Evolutionary conservation across 805 yeast genomes (phyloP).

Genomic region (Zygosaccharomyces bailii): DNA sequence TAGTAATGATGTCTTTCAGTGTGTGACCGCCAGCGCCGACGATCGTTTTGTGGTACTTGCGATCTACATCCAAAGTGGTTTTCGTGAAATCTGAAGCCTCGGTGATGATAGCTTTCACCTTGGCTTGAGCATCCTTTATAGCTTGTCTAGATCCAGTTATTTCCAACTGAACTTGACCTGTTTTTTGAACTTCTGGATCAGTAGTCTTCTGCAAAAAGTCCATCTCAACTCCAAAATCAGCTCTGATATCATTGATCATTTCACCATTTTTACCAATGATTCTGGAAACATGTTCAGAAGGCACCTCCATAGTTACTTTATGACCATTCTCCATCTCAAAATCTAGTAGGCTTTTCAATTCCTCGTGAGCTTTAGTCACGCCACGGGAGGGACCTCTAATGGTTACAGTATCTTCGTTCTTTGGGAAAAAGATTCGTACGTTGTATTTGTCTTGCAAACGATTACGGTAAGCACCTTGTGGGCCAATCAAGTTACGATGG

Average conservation of each 20-base stretch:
- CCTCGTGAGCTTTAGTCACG: conserved; percentile 78
- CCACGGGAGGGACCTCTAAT: conserved; percentile 90
- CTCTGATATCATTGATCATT: conserved; percentile 73
- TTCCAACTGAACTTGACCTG: conserved; percentile 58
- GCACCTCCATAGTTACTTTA: conserved; percentile 59
- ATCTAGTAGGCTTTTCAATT: conserved; percentile 74
- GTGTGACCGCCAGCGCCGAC: conserved; percentile 77
- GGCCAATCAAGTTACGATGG: conserved; percentile 82
- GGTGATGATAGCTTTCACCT: conserved; percentile 58
- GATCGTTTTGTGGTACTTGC: conserved; percentile 67
- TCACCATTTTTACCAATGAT: conserved; percentile 91
- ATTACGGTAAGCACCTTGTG: conserved; percentile 73
- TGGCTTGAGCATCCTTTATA: conserved; percentile 65
- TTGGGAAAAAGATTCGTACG: conserved; percentile 76
- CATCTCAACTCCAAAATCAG: conserved; percentile 53
- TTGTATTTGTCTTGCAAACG: conserved; percentile 85
- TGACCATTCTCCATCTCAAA: conserved; percentile 86
- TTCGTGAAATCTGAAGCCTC: conserved; percentile 62
- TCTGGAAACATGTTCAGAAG: conserved; percentile 70
- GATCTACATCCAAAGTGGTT: conserved; percentile 60
- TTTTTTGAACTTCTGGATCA: conserved; percentile 42
- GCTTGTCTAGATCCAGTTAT: conserved; percentile 76
- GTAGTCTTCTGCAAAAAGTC: conserved; percentile 40
- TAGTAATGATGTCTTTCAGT: conserved; percentile 66
- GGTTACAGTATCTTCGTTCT: conserved; percentile 55